Evolutionary conservation across 306 rosid genomes (phyloP), one percentile per base, ranked within the genome.

Genomic region (Betula pendula): DNA sequence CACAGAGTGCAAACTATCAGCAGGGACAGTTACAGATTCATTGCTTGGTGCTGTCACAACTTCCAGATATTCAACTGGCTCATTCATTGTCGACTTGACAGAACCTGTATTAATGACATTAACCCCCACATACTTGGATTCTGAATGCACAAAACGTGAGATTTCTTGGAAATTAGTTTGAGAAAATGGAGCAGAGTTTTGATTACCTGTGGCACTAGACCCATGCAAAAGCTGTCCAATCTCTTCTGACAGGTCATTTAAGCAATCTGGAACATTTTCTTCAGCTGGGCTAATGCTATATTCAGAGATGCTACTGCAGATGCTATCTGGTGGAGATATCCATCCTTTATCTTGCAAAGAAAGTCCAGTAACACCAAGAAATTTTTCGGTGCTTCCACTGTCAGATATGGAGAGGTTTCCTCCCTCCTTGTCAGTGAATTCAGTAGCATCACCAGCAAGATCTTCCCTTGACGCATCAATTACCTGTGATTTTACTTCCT

Each of bases 261-360:
- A 83, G 84, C 96, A 87, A 75, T 78, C 93, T 44, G 94, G 91
- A 80, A 91, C 81, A 79, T 90, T 82, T 81, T 79, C 79, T 73
- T 87, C 87, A 33, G 86, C 60, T 38, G 89, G 80, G 66, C 84
- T 81, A 71, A 79, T 62, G 83, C 80, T 89, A 83, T 94, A 89
- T 79, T 80, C 98, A 7, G 89, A 89, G 81, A 89, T 84, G 79
- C 94, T 86, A 81, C 85, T 82, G 82, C 82, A 90, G 86, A 90
- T 85, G 82, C 97, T 90, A 82, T 92, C 96, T 43, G 97, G 96
- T 71, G 98, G 96, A 29, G 98, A 94, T 78, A 92, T 44, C 94
- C 94, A 94, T 75, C 91, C 98, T 71, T 89, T 94, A 71, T 87
- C 96, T 84, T 90, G 92, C 85, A 89, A 78, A 74, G 88, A 80